Evolutionary conservation across 2,329 filamentous ascomycete species (phyloP), one percentile per base, ranked within the genome.

Genomic region (Trichoderma citrinoviride): DNA sequence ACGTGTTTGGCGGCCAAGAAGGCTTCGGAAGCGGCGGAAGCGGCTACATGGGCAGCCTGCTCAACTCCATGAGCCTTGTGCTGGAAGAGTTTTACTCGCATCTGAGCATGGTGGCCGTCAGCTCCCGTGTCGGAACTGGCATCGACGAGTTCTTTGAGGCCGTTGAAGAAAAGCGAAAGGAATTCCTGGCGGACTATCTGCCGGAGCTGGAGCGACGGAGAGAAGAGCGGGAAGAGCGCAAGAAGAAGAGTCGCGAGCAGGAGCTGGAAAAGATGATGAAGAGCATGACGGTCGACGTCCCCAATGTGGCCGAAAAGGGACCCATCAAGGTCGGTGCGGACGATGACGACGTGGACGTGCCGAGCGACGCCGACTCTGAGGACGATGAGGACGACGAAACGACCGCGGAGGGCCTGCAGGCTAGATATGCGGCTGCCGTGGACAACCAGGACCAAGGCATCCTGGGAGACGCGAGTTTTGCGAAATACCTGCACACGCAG

Each of bases 51-150:
- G 90, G 91, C 62, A 96, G 91, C 69, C 80, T 98, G 63, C 83
- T 99, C 60, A 98, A 97, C 82, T 97, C 92, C 73, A 99, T 99
- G 95, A 97, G 92, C 73, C 81, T 98, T 67, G 92, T 99, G 85
- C 82, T 99, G 40, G 95, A 99, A 73, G 95, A 99, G 76, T 99
- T 99, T 74, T 99, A 99, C 77, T 89, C 92, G 44, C 93, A 98
- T 73, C 81, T 99, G 40, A 96, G 87, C 73, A 91, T 99, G 8
- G 94, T 99, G 0, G 93, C 90, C 0, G 96, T 99, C 14, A 96
- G 92, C 70, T 91, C 93, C 7, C 94, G 97, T 86, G 92, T 94
- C 0, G 95, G 95, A 23, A 89, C 91, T 0, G 96, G 95, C 3
- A 87, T 99, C 37, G 90, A 96, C 65, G 92, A 96, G 25, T 99